phyloP scores from a whole-genome alignment of 495 filamentous ascomycete genomes.

The Aspergillus bridgeri region DNA sequence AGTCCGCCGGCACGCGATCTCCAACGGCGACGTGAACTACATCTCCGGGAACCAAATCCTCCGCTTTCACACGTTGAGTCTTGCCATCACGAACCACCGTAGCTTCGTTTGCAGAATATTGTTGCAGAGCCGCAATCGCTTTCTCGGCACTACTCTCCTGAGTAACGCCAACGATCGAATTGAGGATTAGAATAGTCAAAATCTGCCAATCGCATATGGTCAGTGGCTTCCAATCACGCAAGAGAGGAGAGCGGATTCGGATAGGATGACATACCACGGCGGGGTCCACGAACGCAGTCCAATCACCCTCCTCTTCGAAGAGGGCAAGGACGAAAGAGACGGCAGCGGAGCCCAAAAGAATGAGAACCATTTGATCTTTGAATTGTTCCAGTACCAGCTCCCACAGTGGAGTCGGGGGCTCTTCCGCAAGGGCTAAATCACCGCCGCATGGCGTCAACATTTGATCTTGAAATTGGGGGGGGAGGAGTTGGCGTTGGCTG shows the following conservation, averaged over 20 bases:
- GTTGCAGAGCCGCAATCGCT: constrained; percentile 95
- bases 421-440: constrained; percentile 79
- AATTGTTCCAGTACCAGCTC: constrained; percentile 96
- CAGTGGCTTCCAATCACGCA: constrained; percentile 8
- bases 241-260: not conserved
- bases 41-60: constrained; percentile 95
- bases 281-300: constrained; percentile 98
- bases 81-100: constrained; percentile 83
- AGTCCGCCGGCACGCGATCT: constrained; percentile 95
- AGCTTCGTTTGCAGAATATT: constrained; percentile 98
- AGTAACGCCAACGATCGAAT: constrained; percentile 94
- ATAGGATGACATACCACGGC: constrained; percentile 63
- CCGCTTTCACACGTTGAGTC: constrained; percentile 76
- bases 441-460: not conserved
- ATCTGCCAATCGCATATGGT: constrained; percentile 55
- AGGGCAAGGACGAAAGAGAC: constrained; percentile 92
- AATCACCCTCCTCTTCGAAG: constrained; percentile 88
- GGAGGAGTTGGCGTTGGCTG: not conserved
- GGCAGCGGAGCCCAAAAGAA: constrained; percentile 88
- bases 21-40: constrained; percentile 86
- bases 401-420: constrained; percentile 96
- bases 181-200: constrained; percentile 93
- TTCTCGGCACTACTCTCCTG: constrained; percentile 99
- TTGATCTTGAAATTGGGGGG: not conserved
- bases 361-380: constrained; percentile 97